Percentiles rank a stretch among this genome's conserved stretches.
Evolutionary conservation across 179 eudicot genomes (phyloP).

Genomic region (Patellifolia procumbens): DNA sequence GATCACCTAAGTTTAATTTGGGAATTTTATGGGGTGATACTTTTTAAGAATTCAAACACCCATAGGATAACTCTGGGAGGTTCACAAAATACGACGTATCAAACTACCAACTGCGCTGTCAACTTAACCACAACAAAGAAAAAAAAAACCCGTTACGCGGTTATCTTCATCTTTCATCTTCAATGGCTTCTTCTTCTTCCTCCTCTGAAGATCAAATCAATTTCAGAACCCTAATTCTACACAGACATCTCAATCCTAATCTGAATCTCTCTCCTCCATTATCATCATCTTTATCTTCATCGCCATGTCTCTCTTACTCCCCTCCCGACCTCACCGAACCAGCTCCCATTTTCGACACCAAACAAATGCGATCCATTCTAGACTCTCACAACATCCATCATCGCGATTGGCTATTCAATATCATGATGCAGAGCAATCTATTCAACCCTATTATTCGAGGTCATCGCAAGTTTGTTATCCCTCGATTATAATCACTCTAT

Average conservation of each 20-base stretch:
- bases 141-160: too few species aligned
- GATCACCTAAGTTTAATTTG: too few species aligned
- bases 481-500: constrained; percentile 75
- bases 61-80: too few species aligned
- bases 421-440: constrained; percentile 53
- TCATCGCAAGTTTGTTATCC: constrained; percentile 47
- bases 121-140: too few species aligned
- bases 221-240: constrained; percentile 51
- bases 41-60: too few species aligned
- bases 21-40: too few species aligned
- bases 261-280: constrained; percentile 9
- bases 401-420: constrained; percentile 73
- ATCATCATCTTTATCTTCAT: constrained; percentile 28
- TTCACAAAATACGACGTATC: too few species aligned
- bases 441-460: constrained; percentile 64
- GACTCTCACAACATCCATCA: constrained; percentile 68
- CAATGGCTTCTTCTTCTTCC: not conserved
- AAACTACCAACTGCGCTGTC: too few species aligned
- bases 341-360: constrained; percentile 42
- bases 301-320: constrained; percentile 57
- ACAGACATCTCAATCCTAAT: constrained; percentile 48
- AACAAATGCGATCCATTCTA: constrained; percentile 49
- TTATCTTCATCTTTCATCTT: too few species aligned
- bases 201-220: constrained; percentile 34
- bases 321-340: constrained; percentile 59